These are phyloP conservation scores for Neurospora sp. DNA, from an alignment of 495 filamentous ascomycete species.

Conservation along the genomic window DNA sequence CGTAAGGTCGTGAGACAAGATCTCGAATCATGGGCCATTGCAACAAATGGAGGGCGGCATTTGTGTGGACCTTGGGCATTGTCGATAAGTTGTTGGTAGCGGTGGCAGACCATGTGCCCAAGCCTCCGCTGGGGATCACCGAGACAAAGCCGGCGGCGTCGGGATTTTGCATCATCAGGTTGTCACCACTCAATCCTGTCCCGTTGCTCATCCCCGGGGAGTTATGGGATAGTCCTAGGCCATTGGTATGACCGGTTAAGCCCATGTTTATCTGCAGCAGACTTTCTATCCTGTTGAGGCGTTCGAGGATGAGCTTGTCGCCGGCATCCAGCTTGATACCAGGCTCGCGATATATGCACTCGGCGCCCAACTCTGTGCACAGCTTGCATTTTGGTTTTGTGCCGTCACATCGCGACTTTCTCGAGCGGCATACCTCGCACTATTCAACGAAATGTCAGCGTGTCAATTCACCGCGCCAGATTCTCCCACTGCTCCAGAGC, in stretches of 20 bases:
- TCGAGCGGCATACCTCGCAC: constrained; percentile 78
- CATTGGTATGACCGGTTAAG: constrained; percentile 34
- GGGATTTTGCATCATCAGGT: constrained; percentile 37
- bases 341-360: constrained; percentile 76
- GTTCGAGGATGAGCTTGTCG: constrained; percentile 75
- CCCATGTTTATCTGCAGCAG: constrained; percentile 57
- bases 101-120: constrained; percentile 61
- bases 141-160: constrained; percentile 37
- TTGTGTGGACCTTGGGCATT: constrained; percentile 76
- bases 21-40: constrained; percentile 75
- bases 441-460: constrained; percentile 29
- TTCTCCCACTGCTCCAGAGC: not conserved
- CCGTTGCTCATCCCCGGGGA: constrained; percentile 65
- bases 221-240: constrained; percentile 35
- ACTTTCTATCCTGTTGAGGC: constrained; percentile 64
- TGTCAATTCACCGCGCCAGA: not conserved
- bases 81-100: constrained; percentile 62
- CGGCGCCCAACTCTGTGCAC: constrained; percentile 70
- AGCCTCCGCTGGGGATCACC: constrained; percentile 52
- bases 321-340: constrained; percentile 82
- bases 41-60: constrained; percentile 64
- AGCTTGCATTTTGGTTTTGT: constrained; percentile 73
- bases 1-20: constrained; percentile 63
- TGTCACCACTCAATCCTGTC: constrained; percentile 56
- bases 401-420: constrained; percentile 79